phyloP scores from a whole-genome alignment of 2,329 filamentous ascomycete genomes.

The Aspergillus aculeatinus region DNA sequence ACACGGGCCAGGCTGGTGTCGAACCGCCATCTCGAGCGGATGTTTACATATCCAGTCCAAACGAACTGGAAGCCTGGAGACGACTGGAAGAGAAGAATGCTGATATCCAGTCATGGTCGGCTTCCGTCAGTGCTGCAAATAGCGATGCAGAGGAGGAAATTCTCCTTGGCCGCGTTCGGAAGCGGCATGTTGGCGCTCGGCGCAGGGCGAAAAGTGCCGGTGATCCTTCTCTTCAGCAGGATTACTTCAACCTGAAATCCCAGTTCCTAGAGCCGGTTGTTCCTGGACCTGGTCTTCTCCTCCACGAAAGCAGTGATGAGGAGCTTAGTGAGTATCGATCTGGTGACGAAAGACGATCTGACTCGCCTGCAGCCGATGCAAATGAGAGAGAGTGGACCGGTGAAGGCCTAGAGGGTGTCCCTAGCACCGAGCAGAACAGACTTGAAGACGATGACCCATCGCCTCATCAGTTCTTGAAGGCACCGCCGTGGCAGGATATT shows the following conservation, averaged over 20 bases:
- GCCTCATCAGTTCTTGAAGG: conserved; percentile 38
- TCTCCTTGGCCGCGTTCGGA: conserved; percentile 21
- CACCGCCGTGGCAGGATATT: conserved; percentile 52
- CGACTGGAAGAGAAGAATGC: conserved; percentile 52
- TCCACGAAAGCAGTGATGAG: conserved; percentile 46
- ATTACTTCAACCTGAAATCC: conserved; percentile 34
- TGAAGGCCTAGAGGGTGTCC: conserved; percentile 23
- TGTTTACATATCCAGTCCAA: conserved; percentile 48
- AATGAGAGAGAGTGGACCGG: conserved; percentile 25
- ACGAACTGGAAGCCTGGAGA: conserved; percentile 51
- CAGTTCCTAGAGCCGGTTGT: conserved; percentile 38
- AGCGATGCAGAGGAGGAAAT: conserved; percentile 39
- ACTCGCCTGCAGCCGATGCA: conserved; percentile 27
- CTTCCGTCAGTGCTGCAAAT: conserved; percentile 49
- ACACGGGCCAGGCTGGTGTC: conserved; percentile 47
- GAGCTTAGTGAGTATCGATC: conserved; percentile 29
- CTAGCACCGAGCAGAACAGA: conserved; percentile 23
- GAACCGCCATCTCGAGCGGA: conserved; percentile 48
- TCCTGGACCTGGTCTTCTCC: conserved; percentile 53
- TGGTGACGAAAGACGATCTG: conserved; percentile 25
- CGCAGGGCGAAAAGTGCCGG: conserved; percentile 50
- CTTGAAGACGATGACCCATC: conserved; percentile 33
- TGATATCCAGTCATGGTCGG: conserved; percentile 56
- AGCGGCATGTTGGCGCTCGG: conserved; percentile 27
- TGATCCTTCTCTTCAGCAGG: conserved; percentile 33